Conservation (phyloP, 129 eudicot species). For the Pittosporum tobira region DNA sequence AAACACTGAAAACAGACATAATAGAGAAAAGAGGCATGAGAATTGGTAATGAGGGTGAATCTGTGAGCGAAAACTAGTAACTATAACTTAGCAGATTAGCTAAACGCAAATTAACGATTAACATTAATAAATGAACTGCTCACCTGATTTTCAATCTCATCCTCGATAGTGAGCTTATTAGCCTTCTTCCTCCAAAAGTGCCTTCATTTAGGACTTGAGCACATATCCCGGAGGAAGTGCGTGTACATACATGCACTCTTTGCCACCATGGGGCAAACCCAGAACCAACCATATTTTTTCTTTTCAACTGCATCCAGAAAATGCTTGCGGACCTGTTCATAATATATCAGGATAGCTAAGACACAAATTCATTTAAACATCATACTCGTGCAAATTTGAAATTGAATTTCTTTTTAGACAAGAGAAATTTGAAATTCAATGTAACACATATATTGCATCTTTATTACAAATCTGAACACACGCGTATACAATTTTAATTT, state of each 20-base stretch:
- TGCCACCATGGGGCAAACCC: conserved; percentile 21
- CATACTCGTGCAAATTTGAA: too few relatives aligned
- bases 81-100: neutral
- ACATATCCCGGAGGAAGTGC: conserved; percentile 20
- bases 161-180: conserved; percentile 52
- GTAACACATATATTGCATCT: too few relatives aligned
- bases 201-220: conserved; percentile 62
- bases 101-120: neutral
- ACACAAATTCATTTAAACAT: too few relatives aligned
- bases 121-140: neutral
- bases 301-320: conserved; percentile 32
- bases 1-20: neutral
- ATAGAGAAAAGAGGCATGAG: neutral
- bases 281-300: conserved; percentile 20
- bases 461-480: too few relatives aligned
- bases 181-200: conserved; percentile 60
- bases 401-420: too few relatives aligned
- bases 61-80: neutral
- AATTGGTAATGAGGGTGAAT: neutral
- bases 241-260: conserved; percentile 15
- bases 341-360: neutral
- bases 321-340: conserved; percentile 51
- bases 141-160: conserved; percentile 58
- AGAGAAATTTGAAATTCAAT: too few relatives aligned
- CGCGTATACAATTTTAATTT: too few relatives aligned